Evolutionary conservation across 305 asterid species (phyloP).

Genomic region (Fraxinus albicans): DNA sequence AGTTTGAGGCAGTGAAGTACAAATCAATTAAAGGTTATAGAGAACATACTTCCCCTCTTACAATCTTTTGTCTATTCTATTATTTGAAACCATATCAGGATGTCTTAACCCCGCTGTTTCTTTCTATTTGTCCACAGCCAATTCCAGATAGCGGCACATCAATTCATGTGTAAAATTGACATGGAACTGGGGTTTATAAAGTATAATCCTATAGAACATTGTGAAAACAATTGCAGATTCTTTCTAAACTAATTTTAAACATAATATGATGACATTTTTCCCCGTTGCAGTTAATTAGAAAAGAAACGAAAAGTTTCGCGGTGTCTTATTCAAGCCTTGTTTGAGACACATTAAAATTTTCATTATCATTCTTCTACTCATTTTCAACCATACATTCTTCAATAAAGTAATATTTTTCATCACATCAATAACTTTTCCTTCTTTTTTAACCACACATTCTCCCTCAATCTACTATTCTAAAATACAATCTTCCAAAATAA

Average conservation of each 20-base stretch:
- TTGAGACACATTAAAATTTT: too few relatives aligned
- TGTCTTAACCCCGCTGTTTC: neutral
- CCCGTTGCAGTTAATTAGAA: neutral
- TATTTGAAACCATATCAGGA: neutral
- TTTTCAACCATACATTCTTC: too few relatives aligned
- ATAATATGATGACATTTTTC: neutral
- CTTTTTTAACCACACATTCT: too few relatives aligned
- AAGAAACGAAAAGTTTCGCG: too few relatives aligned
- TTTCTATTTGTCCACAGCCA: neutral
- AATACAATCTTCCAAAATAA: too few relatives aligned
- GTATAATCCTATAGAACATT: neutral
- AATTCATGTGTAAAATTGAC: neutral
- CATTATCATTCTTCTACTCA: too few relatives aligned
- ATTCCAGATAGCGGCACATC: neutral
- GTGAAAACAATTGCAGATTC: neutral
- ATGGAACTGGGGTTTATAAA: neutral
- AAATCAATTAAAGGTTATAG: neutral
- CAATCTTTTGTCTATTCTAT: constrained; percentile 9
- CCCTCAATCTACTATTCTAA: too few relatives aligned
- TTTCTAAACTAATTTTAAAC: neutral
- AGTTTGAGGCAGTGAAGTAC: neutral
- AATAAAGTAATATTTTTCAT: too few relatives aligned
- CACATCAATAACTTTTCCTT: too few relatives aligned
- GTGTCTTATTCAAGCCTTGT: too few relatives aligned
- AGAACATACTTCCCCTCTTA: neutral